Percentiles rank a stretch among this genome's conserved stretches.
phyloP scores from a whole-genome alignment of 192 early-diverging fungal species.

The Allomyces javanicus region DNA sequence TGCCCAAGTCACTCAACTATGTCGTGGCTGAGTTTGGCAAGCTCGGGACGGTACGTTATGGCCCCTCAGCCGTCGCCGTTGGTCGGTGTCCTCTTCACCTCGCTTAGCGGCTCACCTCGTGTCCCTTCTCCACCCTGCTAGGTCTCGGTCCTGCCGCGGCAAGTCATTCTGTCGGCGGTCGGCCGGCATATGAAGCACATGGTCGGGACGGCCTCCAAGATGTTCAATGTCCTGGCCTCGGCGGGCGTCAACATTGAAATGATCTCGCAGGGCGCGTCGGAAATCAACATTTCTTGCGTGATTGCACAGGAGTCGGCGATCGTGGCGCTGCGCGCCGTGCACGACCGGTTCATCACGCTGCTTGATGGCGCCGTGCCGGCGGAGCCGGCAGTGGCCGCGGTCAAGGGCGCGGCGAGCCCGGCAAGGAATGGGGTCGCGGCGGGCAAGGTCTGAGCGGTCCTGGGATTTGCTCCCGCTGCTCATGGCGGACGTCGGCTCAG shows the following conservation, averaged over 20 bases:
- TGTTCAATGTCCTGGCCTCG: conserved; percentile 79
- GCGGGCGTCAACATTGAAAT: conserved; percentile 94
- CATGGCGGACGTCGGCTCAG: no score
- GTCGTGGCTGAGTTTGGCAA: not conserved
- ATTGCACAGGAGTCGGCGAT: conserved; percentile 54
- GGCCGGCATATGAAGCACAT: conserved; percentile 93
- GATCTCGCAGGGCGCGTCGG: conserved; percentile 95
- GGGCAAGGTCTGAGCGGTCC: no score
- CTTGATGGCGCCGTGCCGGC: not conserved
- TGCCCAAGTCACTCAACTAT: not conserved
- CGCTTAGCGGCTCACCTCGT: no score
- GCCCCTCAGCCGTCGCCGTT: no score
- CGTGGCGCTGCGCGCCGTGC: conserved; percentile 69
- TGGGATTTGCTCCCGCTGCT: no score
- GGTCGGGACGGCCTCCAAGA: conserved; percentile 82
- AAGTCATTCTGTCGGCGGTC: conserved; percentile 72
- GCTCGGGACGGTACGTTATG: not conserved
- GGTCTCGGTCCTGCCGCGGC: not conserved
- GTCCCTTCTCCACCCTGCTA: no score
- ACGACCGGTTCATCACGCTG: conserved; percentile 37
- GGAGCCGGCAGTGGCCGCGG: no score
- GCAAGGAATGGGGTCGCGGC: no score
- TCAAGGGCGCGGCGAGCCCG: no score
- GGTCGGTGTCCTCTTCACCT: no score
- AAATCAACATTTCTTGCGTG: conserved; percentile 97